Base-by-base conservation (phyloP, 2,329 filamentous ascomycete genomes). In the Hymenoscyphus fructigenus region DNA sequence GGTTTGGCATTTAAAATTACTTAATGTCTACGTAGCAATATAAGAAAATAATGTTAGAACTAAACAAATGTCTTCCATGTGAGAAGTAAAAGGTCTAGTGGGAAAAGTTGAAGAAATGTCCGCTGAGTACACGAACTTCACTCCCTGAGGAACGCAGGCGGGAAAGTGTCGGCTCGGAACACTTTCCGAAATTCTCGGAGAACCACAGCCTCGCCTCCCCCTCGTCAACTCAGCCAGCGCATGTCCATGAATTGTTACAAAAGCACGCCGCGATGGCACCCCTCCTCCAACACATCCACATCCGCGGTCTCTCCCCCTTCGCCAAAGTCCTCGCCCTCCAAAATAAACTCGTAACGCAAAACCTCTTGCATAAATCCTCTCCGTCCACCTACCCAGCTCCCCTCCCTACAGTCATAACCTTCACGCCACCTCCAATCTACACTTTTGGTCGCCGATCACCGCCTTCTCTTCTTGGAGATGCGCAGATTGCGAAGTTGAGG, bases 341-440 rank as follows among this genome's bases (percentile, higher is more conserved):
- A 79, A 79, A 84, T 69, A 75, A 76, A 56, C 79, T 89, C 64
- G 85, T 86, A 62, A 74, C 78, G 23, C 79, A 79, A 41, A 83
- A 89, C 66, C 85, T 92, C 57, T 78, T 84, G 32, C 81, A 86
- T 76, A 91, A 91, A 68, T 74, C 74, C 29, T 71, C 73, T 57
- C 59, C 66, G 65, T 63, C 70, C n/a, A 69, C 76, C 1, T 68
- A 77, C 5, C 62, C 64, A 9, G 23, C 79, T 4, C 90, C 90
- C 0, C 80, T 82, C 15, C 91, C 92, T 29, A 87, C 86, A 36
- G 82, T 98, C 69, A 82, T 98, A 68, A 93, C 92, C 68, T 95
- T 96, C 78, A 88, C 91, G 62, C 91, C 93, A 58, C 80, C 84
- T 38, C 92, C 93, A 1, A 92, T 93, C 57, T 97, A 95, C 79